Evolutionary conservation across 2,329 filamentous ascomycete species (phyloP).

Genomic region (Fusarium pininemorale): DNA sequence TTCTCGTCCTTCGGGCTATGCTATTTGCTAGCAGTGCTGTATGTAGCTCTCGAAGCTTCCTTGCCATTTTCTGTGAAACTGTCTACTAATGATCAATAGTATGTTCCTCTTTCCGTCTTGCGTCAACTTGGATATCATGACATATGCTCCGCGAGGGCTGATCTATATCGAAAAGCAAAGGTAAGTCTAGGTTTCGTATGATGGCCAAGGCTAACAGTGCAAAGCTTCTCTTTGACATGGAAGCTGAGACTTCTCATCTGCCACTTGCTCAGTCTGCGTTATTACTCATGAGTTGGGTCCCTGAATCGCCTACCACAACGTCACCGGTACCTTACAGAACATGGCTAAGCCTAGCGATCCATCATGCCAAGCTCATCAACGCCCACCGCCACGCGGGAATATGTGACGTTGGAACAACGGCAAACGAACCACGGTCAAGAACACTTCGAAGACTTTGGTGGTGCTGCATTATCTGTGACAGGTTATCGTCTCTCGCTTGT

Average conservation of each 20-base stretch:
- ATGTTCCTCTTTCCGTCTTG: background rate
- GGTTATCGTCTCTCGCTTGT: background rate
- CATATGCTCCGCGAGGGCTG: background rate
- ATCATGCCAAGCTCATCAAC: background rate
- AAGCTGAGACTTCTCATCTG: background rate
- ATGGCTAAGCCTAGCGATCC: background rate
- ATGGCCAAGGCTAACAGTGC: fast-evolving
- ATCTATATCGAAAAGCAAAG: background rate
- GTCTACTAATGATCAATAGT: background rate
- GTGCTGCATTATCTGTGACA: background rate
- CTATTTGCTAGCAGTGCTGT: background rate
- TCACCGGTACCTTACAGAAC: background rate
- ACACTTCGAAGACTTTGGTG: background rate
- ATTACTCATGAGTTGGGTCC: background rate
- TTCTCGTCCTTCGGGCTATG: background rate
- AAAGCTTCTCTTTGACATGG: background rate
- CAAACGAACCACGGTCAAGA: background rate
- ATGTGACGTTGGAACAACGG: background rate
- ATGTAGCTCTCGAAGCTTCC: background rate
- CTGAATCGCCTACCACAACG: background rate
- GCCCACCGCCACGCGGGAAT: background rate
- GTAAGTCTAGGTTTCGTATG: fast-evolving
- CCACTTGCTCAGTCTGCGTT: background rate
- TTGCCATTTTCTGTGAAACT: fast-evolving
- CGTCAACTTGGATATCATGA: background rate